Evolutionary conservation across 2,329 filamentous ascomycete genomes (phyloP).

Genomic region (Sarocladium strictum): DNA sequence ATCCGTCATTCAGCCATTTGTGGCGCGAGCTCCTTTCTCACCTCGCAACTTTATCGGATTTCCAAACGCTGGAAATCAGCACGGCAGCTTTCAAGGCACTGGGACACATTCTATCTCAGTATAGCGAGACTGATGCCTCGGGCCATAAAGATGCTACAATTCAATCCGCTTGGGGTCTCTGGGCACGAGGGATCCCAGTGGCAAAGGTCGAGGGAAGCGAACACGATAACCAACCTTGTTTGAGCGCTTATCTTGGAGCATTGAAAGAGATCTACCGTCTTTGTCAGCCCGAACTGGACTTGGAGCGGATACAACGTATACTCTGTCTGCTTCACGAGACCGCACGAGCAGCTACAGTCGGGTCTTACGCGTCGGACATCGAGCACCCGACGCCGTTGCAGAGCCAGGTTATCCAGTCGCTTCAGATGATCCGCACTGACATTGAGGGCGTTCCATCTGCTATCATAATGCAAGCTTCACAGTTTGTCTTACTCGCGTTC

Average conservation of each 20-base stretch:
- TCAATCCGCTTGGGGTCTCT: conserved; percentile 61
- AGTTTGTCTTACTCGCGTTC: conserved; percentile 68
- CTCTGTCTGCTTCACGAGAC: conserved; percentile 65
- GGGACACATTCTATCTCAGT: conserved; percentile 53
- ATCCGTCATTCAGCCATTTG: conserved; percentile 61
- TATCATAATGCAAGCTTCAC: conserved; percentile 63
- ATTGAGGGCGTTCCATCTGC: conserved; percentile 57
- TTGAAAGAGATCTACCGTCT: conserved; percentile 75
- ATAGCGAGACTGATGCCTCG: conserved; percentile 33
- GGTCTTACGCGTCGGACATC: conserved; percentile 64
- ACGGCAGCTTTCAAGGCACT: conserved; percentile 66
- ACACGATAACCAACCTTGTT: conserved; percentile 69
- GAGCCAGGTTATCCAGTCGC: conserved; percentile 58
- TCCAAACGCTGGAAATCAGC: conserved; percentile 62
- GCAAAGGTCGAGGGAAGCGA: conserved; percentile 36
- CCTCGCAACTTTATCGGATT: conserved; percentile 58
- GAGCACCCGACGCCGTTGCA: conserved; percentile 72
- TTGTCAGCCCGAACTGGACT: conserved; percentile 56
- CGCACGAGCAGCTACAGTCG: conserved; percentile 62
- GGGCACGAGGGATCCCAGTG: conserved; percentile 62
- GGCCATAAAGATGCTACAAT: conserved; percentile 47
- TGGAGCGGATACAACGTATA: conserved; percentile 60
- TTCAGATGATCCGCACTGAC: conserved; percentile 63
- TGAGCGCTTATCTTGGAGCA: conserved; percentile 76
- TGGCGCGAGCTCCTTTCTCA: conserved; percentile 71